Conservation (phyloP, 148 eudicot species). For the Rhododendron griersonianum region DNA sequence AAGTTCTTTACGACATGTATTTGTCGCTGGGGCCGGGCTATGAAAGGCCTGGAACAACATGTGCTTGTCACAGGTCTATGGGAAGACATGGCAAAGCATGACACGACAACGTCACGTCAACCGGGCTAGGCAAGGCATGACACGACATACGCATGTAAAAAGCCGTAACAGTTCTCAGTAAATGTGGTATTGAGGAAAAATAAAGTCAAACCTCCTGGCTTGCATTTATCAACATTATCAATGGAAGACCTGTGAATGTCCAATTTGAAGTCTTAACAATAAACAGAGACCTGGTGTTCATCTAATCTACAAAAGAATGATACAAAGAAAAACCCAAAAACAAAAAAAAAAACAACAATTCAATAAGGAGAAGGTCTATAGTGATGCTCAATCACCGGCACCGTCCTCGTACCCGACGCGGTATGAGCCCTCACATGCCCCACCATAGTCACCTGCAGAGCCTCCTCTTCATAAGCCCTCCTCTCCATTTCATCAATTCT, state of each 20-base stretch:
- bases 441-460: constrained; percentile 84
- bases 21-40: too few species aligned
- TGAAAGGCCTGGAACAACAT: too few species aligned
- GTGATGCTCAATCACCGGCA: constrained; percentile 54
- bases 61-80: neutral
- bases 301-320: constrained; percentile 13
- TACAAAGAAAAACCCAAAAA: neutral
- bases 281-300: constrained; percentile 5
- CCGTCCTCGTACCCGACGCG: constrained; percentile 56
- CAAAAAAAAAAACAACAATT: neutral
- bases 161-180: neutral
- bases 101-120: too few species aligned
- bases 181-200: neutral
- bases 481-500: constrained; percentile 79
- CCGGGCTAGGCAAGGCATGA: neutral
- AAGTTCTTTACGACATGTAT: too few species aligned
- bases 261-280: neutral
- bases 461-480: constrained; percentile 90
- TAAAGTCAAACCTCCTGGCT: neutral
- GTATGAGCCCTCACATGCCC: constrained; percentile 78
- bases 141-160: too few species aligned
- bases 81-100: neutral
- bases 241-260: neutral
- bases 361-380: constrained; percentile 42
- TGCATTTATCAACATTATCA: neutral